Percentiles rank a stretch among this genome's conserved stretches.
These are phyloP conservation scores for Calonectria fujianensis DNA, from an alignment of 2,329 filamentous ascomycete genomes.

Conservation along the genomic window DNA sequence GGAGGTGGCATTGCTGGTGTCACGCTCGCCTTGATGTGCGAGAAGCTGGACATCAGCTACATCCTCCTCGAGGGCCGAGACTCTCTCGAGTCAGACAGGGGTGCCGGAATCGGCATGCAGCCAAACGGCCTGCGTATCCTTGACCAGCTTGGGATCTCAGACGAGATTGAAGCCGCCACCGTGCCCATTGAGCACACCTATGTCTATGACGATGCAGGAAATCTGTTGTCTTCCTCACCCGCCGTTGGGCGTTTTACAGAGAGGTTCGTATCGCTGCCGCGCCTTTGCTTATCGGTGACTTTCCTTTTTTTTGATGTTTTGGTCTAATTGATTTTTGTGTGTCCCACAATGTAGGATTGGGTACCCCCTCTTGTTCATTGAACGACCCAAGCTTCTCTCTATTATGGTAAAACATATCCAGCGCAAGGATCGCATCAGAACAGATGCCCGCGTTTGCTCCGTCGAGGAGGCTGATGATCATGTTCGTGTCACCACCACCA, in stretches of 20 bases:
- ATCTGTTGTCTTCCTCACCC: slow-evolving; percentile 6
- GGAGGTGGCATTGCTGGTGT: slow-evolving; percentile 18
- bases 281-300: not conserved
- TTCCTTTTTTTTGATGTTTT: not conserved
- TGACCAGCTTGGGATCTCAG: slow-evolving; percentile 17
- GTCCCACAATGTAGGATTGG: slow-evolving; percentile 8
- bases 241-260: slow-evolving; percentile 24
- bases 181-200: slow-evolving; percentile 22
- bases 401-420: slow-evolving; percentile 10
- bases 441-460: slow-evolving; percentile 3
- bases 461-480: slow-evolving; percentile 16
- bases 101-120: slow-evolving; percentile 22
- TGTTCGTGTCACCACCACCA: slow-evolving; percentile 20
- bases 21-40: slow-evolving; percentile 12
- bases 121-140: slow-evolving; percentile 24
- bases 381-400: slow-evolving; percentile 16
- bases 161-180: slow-evolving; percentile 20
- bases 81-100: slow-evolving; percentile 20
- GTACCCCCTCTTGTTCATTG: slow-evolving; percentile 22
- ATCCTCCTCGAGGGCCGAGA: slow-evolving; percentile 22
- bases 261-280: slow-evolving; percentile 10
- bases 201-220: slow-evolving; percentile 22
- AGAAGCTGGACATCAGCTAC: slow-evolving; percentile 22
- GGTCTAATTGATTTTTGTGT: slow-evolving; percentile 11
- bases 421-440: slow-evolving; percentile 16